Base-by-base conservation (phyloP, 169 alveolate species). In the Theileria equi region DNA sequence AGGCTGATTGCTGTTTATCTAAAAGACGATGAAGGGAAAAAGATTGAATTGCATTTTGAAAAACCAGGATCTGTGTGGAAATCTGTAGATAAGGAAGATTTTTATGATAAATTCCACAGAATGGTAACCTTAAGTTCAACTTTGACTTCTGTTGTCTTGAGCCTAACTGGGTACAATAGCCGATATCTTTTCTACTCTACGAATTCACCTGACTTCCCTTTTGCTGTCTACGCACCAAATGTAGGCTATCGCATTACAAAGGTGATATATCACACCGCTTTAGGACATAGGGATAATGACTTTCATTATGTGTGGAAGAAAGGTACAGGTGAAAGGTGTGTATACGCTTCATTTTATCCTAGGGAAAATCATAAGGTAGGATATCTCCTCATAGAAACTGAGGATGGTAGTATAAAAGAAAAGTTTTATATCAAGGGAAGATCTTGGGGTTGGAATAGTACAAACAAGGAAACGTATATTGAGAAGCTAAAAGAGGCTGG, bases 31-130 rank as follows among this genome's bases (percentile, higher is more conserved):
- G n/a, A n/a, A n/a, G n/a, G n/a, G n/a, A n/a, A n/a, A n/a, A n/a
- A n/a, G n/a, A n/a, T n/a, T n/a, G n/a, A n/a, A n/a, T n/a, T n/a
- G n/a, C n/a, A n/a, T n/a, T n/a, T n/a, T n/a, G n/a, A n/a, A n/a
- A n/a, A n/a, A n/a, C n/a, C n/a, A n/a, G 63, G 63, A 2, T 19
- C 50, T 17, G 63, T 53, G 4, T 53, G 63, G 63, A 53, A 53
- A n/a, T 44, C 32, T n/a, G 6, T 53, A 1, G 28, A 29, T 6
- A 1, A 2, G 2, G 49, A 53, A 23, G 1, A 28, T 19, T 53
- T 53, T 28, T 53, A 53, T 6, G 6, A 10, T 6, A 25, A 17
- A 16, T 53, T 53, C 36, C 26, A 53, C 6, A 2, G 16, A 8
- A 3, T 3, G 7, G 5, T 44, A 2, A 8, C 41, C 23, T 44